Evolutionary conservation across 768 basidiomycete genomes (phyloP).

Genomic region (Exsudoporus frostii): DNA sequence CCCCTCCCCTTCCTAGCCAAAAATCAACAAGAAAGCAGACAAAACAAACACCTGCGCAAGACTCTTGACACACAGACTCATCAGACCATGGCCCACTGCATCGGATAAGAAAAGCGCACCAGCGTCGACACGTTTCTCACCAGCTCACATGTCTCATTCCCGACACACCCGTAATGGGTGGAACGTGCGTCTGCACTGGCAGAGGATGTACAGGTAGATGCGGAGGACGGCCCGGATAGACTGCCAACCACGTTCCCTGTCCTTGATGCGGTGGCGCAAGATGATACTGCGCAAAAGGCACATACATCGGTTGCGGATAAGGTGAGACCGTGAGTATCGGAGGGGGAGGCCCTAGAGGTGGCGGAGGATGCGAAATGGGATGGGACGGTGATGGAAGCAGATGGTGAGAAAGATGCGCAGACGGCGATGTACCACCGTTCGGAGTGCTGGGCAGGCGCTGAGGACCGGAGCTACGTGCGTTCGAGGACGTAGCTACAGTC

Average conservation of each 20-base stretch:
- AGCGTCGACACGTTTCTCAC: slow-evolving; percentile 11
- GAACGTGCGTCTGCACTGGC: slow-evolving; percentile 6
- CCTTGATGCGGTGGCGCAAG: slow-evolving; percentile 13
- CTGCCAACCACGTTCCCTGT: slow-evolving; percentile 23
- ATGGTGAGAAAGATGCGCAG: neutral
- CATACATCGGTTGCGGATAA: slow-evolving; percentile 20
- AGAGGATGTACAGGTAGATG: slow-evolving; percentile 17
- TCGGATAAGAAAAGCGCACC: neutral
- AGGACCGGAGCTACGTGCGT: neutral
- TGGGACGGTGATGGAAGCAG: slow-evolving; percentile 14
- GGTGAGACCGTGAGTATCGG: slow-evolving; percentile 17
- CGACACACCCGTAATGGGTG: slow-evolving; percentile 20
- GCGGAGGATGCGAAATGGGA: slow-evolving; percentile 4
- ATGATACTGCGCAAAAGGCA: slow-evolving; percentile 23
- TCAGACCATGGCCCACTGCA: neutral
- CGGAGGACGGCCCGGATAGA: slow-evolving; percentile 20
- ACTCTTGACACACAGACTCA: neutral
- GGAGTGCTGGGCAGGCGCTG: neutral
- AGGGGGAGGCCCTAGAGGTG: slow-evolving; percentile 8
- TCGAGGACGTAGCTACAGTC: slow-evolving; percentile 3
- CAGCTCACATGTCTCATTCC: slow-evolving; percentile 28
- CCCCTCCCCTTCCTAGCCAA: slow-evolving; percentile 5
- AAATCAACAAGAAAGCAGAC: slow-evolving; percentile 14
- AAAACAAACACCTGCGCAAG: neutral
- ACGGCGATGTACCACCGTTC: slow-evolving; percentile 1